Base-by-base conservation (phyloP, 2,329 filamentous ascomycete species). In the Phyllosticta paracitricarpa region DNA sequence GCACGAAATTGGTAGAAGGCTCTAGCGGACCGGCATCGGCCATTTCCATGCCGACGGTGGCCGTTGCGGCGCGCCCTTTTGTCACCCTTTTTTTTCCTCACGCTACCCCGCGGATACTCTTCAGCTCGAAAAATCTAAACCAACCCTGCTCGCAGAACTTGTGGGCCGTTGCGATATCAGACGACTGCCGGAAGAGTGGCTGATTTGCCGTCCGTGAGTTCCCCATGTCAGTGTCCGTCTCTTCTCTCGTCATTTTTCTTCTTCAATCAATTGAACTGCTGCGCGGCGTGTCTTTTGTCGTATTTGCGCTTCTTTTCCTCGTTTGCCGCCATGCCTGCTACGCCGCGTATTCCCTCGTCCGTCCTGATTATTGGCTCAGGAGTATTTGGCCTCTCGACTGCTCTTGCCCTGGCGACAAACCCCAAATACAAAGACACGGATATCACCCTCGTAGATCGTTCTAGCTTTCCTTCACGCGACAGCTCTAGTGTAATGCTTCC, bases 341-440 rank as follows among this genome's bases (percentile, higher is more conserved):
- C 33, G 40, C 56, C 61, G 52, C 59, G 67, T 55, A 65, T 67
- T 52, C 77, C 78, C 24, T 74, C 75, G 19, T 78, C 77, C 8
- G 70, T 81, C 59, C 69, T 81, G 28, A 79, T 81, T 62, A 68
- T 81, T 48, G 78, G 78, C 61, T 78, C 79, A 28, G 81, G 81
- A 56, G 80, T 82, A 54, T 83, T 83, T 63, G 81, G 81, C 30
- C 75, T 88, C 59, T 82, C 83, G 7, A 88, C 85, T 24, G 89
- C 91, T 58, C 84, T 86, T 65, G 81, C 89, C 14, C 82, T 97
- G 55, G 78, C 86, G 63, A 80, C 81, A 65, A 84, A 87, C 40
- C 76, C 84, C 48, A 68, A 70, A 4, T 81, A 74, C 76, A 77
- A 77, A 40, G 67, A 77, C 59, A 80, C 77, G 22, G 72, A 76